A percentile compares a stretch with the other conserved stretches of the same genome.
Conservation (phyloP, 106 monocot species). For the Dendrobium catenatum region DNA sequence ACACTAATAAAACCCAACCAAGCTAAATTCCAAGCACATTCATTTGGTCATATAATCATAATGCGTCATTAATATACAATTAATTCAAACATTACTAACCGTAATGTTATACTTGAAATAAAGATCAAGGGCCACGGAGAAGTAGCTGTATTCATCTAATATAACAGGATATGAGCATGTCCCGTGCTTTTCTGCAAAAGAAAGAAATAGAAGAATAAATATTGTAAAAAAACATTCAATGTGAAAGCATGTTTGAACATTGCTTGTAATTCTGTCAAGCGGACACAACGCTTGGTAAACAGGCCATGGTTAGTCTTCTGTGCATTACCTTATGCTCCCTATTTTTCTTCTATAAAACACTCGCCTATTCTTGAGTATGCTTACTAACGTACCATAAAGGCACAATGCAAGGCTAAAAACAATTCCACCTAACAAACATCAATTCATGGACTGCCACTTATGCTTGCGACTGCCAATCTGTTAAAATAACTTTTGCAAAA, state of each 20-base stretch:
- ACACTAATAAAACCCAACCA: not conserved
- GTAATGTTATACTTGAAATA: conserved; percentile 92
- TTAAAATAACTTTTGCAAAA: not conserved
- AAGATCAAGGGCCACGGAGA: conserved; percentile 57
- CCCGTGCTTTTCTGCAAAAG: conserved; percentile 61
- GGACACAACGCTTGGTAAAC: not conserved
- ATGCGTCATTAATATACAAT: not conserved
- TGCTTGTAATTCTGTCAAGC: not conserved
- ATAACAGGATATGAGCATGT: conserved; percentile 78
- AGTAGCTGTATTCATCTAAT: conserved; percentile 80
- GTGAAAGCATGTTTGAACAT: not conserved
- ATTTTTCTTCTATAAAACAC: not conserved
- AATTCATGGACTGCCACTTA: not conserved
- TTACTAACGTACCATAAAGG: not conserved
- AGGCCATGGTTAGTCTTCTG: not conserved
- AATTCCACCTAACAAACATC: not conserved
- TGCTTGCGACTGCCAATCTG: not conserved
- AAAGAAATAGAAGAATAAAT: conserved; percentile 3
- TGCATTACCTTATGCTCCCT: not conserved
- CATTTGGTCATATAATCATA: not conserved
- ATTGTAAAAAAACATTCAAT: not conserved
- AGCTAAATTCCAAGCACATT: not conserved
- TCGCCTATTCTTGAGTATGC: not conserved
- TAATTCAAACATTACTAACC: conserved; percentile 31
- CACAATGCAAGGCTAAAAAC: not conserved